Percentiles rank a stretch among this genome's conserved stretches.
Conservation (phyloP, 2,329 filamentous ascomycete genomes). For the Mycosphaerella sp. region DNA sequence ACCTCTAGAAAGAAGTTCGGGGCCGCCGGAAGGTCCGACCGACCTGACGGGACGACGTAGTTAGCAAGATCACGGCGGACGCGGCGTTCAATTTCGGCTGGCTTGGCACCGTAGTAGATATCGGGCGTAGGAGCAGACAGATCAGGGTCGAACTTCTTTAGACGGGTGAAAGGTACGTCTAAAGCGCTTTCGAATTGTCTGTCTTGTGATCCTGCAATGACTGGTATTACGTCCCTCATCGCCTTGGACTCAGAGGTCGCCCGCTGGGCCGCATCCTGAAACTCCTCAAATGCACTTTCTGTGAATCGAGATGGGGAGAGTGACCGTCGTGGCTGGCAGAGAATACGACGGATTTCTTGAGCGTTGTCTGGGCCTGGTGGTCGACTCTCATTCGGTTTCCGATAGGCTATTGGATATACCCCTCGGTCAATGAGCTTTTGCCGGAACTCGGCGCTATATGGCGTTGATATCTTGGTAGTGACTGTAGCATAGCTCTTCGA, state of each 20-base stretch:
- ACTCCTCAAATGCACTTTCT: slow-evolving; percentile 18
- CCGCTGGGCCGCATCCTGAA: slow-evolving; percentile 18
- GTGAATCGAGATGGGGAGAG: slow-evolving; percentile 20
- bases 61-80: slow-evolving; percentile 25
- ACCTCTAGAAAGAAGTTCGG: slow-evolving; percentile 3
- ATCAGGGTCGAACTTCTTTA: slow-evolving; percentile 31
- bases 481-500: slow-evolving; percentile 4
- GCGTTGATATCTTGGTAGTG: slow-evolving; percentile 22
- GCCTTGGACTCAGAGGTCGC: slow-evolving; percentile 18
- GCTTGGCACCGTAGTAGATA: slow-evolving; percentile 31
- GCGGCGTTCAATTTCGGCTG: slow-evolving; percentile 25
- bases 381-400: slow-evolving; percentile 5
- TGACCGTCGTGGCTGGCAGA: slow-evolving; percentile 15
- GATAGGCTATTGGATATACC: slow-evolving; percentile 21
- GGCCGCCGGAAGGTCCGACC: background rate
- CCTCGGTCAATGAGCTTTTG: slow-evolving; percentile 25
- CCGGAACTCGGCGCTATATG: slow-evolving; percentile 28
- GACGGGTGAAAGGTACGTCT: background rate
- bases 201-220: slow-evolving; percentile 17
- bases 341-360: slow-evolving; percentile 13
- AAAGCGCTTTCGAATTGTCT: background rate
- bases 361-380: slow-evolving; percentile 19
- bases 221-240: slow-evolving; percentile 17
- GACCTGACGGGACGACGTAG: background rate
- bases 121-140: slow-evolving; percentile 32